Base-by-base conservation (phyloP, 441 rosid genomes). In the Aquilaria agallochum region DNA sequence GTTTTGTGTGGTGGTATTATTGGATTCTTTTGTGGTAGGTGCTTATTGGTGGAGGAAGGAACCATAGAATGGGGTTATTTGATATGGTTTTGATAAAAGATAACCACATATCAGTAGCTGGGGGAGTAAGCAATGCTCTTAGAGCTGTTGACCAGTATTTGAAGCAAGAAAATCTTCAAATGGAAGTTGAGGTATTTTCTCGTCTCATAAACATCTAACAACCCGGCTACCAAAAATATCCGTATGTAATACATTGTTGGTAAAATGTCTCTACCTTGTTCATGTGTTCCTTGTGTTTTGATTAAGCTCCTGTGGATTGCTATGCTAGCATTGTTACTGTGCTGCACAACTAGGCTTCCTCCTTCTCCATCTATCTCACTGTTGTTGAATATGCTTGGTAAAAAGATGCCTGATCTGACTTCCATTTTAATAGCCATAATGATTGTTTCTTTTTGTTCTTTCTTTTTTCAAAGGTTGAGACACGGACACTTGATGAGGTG, bases 61-160 rank as follows among this genome's bases (percentile, higher is more conserved):
- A 92, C 76, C 99, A 92, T 52, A 82, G 97, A 74, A 80, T 95
- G 97, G 99, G 99, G 27, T 78, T 95, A 58, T 95, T 88, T 81
- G 97, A 92, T 76, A 95, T 92, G 99, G 91, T 95, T 68, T 76
- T 83, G 97, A 86, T 88, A 62, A 95, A 92, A 78, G 99, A 95
- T 71, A 95, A 95, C 71, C 99, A 95, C 68, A 89, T 95, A 79
- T 92, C 98, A 63, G 79, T 82, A 67, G 97, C 99, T 72, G 93
- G 91, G 55, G 93, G 97, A 56, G 78, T 92, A 62, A 75, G 74
- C 30, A 82, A 86, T 62, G 95, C 97, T 74, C 76, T 92, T 51
- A 83, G 60, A 78, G 80, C 91, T 13, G 90, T 86, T 53, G 97
- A 92, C 73, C 73, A 58, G 53, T 92, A 89, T 73, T 76, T 92